phyloP scores from a whole-genome alignment of 768 basidiomycete species.

The Gloeostereum incarnatum region DNA sequence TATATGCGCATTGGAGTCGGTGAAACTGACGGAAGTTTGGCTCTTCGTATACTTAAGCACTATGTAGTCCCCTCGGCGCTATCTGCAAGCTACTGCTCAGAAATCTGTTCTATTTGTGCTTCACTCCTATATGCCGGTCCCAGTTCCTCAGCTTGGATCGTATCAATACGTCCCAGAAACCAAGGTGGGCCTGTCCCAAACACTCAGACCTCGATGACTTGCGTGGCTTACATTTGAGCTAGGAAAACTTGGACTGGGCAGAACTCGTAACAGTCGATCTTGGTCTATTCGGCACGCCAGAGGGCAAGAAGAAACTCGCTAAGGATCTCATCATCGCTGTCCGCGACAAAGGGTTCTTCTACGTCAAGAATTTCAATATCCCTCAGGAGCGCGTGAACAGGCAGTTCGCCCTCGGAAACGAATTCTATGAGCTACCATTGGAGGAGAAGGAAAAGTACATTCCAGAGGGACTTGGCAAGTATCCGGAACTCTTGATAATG shows the following conservation, averaged over 20 bases:
- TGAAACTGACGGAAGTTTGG: no score
- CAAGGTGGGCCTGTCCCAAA: conserved; percentile 13
- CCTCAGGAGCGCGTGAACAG: conserved; percentile 36
- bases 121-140: conserved; percentile 16
- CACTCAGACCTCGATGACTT: not conserved
- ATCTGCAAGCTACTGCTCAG: no score
- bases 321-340: conserved; percentile 33
- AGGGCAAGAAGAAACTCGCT: conserved; percentile 32
- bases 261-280: conserved; percentile 39
- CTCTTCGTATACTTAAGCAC: no score
- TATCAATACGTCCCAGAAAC: conserved; percentile 24
- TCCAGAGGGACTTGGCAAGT: conserved; percentile 26
- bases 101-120: no score
- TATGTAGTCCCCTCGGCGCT: no score
- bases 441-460: conserved; percentile 40
- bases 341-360: conserved; percentile 40
- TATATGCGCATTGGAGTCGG: no score
- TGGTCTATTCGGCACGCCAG: conserved; percentile 24
- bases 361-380: conserved; percentile 41
- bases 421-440: conserved; percentile 38
- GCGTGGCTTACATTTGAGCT: conserved; percentile 2
- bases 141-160: conserved; percentile 21
- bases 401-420: conserved; percentile 36
- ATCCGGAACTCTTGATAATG: not conserved
- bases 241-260: conserved; percentile 42